Conservation (phyloP, 2,329 filamentous ascomycete genomes). For the Pyricularia sp. region DNA sequence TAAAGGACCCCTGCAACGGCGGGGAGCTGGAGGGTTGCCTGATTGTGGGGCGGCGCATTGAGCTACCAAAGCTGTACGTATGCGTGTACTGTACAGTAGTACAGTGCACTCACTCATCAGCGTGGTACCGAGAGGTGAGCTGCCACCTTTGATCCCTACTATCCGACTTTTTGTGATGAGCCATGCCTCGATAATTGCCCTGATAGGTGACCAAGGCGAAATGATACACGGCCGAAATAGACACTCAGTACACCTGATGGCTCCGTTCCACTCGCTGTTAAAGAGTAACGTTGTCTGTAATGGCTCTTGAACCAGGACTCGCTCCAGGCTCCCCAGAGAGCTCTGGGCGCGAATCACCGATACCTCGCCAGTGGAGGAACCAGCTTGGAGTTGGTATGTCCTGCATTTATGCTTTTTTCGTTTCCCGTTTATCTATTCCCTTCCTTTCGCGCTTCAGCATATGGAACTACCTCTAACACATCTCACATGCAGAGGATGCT, state of each 20-base stretch:
- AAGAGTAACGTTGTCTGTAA: conserved; percentile 21
- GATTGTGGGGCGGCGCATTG: background rate
- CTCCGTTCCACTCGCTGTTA: background rate
- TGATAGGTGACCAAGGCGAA: background rate
- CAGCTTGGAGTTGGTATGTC: conserved; percentile 66
- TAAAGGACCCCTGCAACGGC: background rate
- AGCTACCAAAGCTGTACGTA: background rate
- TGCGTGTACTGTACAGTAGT: background rate
- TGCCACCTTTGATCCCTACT: background rate
- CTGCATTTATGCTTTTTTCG: background rate
- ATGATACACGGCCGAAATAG: background rate
- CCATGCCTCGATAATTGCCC: background rate
- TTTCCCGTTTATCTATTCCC: background rate
- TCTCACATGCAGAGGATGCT: conserved; percentile 36
- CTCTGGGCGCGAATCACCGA: conserved; percentile 73
- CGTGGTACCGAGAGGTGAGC: background rate
- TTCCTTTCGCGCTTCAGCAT: background rate
- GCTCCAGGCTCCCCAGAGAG: conserved; percentile 67
- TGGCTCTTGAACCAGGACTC: conserved; percentile 56
- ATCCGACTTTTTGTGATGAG: background rate
- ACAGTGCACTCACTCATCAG: background rate
- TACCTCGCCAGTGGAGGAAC: conserved; percentile 66
- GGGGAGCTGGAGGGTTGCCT: background rate
- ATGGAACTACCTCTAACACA: background rate
- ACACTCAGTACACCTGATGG: background rate